Base-by-base conservation (phyloP, 208 protist species). In the Strigomonas culicis region DNA sequence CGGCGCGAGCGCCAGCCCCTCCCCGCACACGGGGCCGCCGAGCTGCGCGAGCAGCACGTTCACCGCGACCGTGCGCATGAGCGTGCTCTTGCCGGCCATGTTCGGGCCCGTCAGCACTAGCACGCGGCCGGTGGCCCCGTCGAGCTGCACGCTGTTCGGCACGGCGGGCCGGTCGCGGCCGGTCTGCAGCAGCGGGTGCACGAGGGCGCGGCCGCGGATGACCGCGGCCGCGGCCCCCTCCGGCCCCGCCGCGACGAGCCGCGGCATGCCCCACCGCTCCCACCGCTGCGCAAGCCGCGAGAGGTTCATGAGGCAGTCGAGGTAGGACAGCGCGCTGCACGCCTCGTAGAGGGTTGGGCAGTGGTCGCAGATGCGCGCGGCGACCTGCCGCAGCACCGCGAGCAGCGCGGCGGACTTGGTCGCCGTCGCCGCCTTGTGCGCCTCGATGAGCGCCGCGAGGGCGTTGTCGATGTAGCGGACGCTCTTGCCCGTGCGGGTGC, bases 71-170 rank as follows among this genome's bases (percentile, higher is more conserved):
- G 95, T 97, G 39, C 98, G 82, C 69, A 99, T 97, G 21, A 99
- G 70, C 0, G 97, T 99, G 47, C 93, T 98, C 75, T 99, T 99
- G 34, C 98, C 98, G 19, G 98, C 98, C 97, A 99, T 99, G 72
- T 99, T 99, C 3, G 98, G 98, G 10, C 98, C 98, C 7, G 98
- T 99, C 19, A 99, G 72, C 17, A 98, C 74, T 56, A 98, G 78
- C 43, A 94, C 70, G 32, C 80, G 75, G 8, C 80, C 85, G 24
- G 51, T 11, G 1, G n/a, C 56, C 13, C 24, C 53, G 41, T 90
- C 75, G 0, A 92, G 61, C 36, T 21, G 4, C 19, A 90, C 68
- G 41, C 50, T 68, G 64, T 93, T 96, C 24, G 88, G 89, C 10
- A 98, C 81, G 30, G 76, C 63, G 6, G 77, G 66, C 39, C 59